A percentile compares a stretch with the other conserved stretches of the same genome.
Conservation (phyloP, 768 basidiomycete genomes). For the Tricholoma sp. region DNA sequence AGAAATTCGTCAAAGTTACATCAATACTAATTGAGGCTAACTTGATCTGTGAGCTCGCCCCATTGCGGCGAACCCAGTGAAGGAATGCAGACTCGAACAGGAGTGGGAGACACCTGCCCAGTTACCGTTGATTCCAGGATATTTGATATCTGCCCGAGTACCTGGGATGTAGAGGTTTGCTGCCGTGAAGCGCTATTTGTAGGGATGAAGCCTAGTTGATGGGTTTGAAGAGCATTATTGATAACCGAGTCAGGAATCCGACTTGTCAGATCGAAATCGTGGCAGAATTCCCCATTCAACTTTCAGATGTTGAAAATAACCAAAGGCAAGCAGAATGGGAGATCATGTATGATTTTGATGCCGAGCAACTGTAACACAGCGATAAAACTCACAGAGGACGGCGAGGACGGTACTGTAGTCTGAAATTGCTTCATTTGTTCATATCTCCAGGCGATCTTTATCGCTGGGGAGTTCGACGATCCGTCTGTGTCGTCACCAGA, state of each 20-base stretch:
- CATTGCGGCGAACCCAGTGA: slow-evolving; percentile 60
- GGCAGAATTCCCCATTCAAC: slow-evolving; percentile 58
- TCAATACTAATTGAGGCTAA: slow-evolving; percentile 26
- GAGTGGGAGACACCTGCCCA: slow-evolving; percentile 17
- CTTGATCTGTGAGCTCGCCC: slow-evolving; percentile 58
- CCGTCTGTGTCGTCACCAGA: slow-evolving; percentile 27
- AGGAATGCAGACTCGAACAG: slow-evolving; percentile 59
- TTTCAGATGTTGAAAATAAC: slow-evolving; percentile 21
- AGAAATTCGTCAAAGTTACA: background rate
- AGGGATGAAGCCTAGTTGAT: slow-evolving; percentile 27
- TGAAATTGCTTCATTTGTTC: slow-evolving; percentile 90
- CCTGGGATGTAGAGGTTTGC: slow-evolving; percentile 13
- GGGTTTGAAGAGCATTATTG: slow-evolving; percentile 35
- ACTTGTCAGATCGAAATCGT: slow-evolving; percentile 66
- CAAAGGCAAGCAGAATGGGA: background rate
- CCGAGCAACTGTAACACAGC: background rate
- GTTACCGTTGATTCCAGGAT: slow-evolving; percentile 22
- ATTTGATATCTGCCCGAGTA: slow-evolving; percentile 22
- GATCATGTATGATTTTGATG: background rate
- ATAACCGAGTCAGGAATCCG: slow-evolving; percentile 50
- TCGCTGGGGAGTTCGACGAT: slow-evolving; percentile 46
- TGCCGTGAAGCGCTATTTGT: slow-evolving; percentile 1
- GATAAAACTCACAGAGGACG: slow-evolving; percentile 39
- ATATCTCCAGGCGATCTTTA: slow-evolving; percentile 98
- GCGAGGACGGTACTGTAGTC: slow-evolving; percentile 60